A percentile compares a stretch with the other conserved stretches of the same genome.
Conservation (phyloP, 345 rosid species). For the Linum tenue region DNA sequence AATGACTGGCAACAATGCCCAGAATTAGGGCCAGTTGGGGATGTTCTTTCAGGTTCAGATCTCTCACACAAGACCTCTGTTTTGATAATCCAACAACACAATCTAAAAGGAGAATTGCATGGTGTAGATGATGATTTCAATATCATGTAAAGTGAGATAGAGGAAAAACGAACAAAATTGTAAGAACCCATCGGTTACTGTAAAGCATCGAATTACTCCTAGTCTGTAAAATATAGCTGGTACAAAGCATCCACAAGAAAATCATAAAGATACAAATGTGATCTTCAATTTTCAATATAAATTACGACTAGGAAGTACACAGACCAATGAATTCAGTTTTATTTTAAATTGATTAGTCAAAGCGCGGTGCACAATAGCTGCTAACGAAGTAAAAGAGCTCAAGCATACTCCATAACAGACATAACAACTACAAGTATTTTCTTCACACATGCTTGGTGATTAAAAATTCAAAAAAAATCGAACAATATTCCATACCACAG, state of each 20-base stretch:
- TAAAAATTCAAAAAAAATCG: neutral
- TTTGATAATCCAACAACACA: slow-evolving; percentile 75
- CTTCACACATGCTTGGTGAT: neutral
- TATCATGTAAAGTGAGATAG: slow-evolving; percentile 42
- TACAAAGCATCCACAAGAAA: slow-evolving; percentile 9
- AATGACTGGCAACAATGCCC: slow-evolving; percentile 97
- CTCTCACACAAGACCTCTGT: slow-evolving; percentile 59
- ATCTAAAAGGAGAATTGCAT: slow-evolving; percentile 47
- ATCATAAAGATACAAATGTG: neutral
- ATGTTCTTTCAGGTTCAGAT: slow-evolving; percentile 75
- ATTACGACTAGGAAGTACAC: too few species aligned
- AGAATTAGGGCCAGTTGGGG: slow-evolving; percentile 85
- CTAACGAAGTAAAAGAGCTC: too few species aligned
- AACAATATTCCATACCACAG: slow-evolving; percentile 47
- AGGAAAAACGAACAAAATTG: too few species aligned
- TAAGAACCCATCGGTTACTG: slow-evolving; percentile 7
- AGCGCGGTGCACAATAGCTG: too few species aligned
- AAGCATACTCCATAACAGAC: too few species aligned
- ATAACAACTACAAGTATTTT: neutral
- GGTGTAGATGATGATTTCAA: slow-evolving; percentile 84
- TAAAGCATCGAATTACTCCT: slow-evolving; percentile 9
- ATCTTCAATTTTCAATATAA: neutral
- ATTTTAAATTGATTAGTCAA: too few species aligned
- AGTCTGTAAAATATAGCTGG: slow-evolving; percentile 17
- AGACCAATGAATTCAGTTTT: too few species aligned